Evolutionary conservation across 2,329 filamentous ascomycete species (phyloP), one percentile per base, ranked within the genome.

Genomic region (Colletotrichum coccodes): DNA sequence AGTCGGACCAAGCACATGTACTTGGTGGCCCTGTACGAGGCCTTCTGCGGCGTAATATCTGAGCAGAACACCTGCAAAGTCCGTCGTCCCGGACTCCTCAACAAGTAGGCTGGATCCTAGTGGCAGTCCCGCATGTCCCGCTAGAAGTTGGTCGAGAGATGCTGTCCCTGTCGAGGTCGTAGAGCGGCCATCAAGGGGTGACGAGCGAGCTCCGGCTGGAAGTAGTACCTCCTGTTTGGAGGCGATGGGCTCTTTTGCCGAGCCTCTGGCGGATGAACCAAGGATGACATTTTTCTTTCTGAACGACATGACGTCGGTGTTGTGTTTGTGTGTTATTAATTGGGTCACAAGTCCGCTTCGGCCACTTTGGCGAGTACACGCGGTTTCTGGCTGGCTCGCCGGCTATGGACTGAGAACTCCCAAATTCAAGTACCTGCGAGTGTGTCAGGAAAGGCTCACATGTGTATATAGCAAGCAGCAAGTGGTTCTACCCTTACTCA

Each of bases 41-140:
- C 96, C 96, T 80, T 99, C 95, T 0, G 95, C 95, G 1, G 94
- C 95, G 81, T 94, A 99, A 78, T 96, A 98, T 63, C 93, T 89
- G 50, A 98, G 81, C 66, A 98, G 82, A 30, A 93, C 89, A 2
- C 95, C 94, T 0, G 93, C 91, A 82, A 97, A 99, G 78, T 99
- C 96, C 0, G 96, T 99, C 1, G 95, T 97, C 0, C 95, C 95
- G 65, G 90, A 92, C 76, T 99, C 96, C 76, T 95, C 93, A 36
- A 98, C 83, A 6, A 99, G 81, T 1, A 98, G 77, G 0, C 91
- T 93, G 21, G 89, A 94, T 0, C 96, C 96, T 7, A 98, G 85
- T 0, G 93, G 90, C 5, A 98, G 84, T 0, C 96, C 96, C 5
- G 91, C 89, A 81, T 98, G 95, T 0, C 95, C 94, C 46, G 94